These are phyloP conservation scores for Fusarium sulawesiense DNA, from an alignment of 2,329 filamentous ascomycete genomes.

Conservation along the genomic window DNA sequence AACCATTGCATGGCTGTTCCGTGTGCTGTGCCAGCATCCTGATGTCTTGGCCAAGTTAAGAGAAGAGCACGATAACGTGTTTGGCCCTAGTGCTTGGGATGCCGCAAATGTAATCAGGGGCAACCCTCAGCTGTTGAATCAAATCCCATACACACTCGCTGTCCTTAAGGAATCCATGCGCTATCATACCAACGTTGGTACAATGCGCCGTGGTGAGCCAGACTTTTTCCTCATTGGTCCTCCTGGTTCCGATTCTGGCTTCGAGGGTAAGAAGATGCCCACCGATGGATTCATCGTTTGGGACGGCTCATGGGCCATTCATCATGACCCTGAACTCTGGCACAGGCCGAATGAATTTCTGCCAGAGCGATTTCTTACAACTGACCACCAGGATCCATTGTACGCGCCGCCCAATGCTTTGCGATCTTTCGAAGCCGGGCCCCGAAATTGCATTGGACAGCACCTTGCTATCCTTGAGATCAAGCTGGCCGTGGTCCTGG, in stretches of 20 bases:
- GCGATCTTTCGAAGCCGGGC: constrained; percentile 65
- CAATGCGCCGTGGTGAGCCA: constrained; percentile 28
- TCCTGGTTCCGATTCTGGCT: constrained; percentile 16
- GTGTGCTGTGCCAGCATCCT: constrained; percentile 48
- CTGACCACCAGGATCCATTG: constrained; percentile 26
- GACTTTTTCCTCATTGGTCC: constrained; percentile 46
- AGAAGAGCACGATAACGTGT: constrained; percentile 52
- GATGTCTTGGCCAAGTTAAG: constrained; percentile 47
- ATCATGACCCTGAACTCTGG: constrained; percentile 31
- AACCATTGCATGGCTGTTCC: constrained; percentile 51
- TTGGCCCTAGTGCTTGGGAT: constrained; percentile 46
- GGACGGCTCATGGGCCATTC: constrained; percentile 32
- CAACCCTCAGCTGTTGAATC: constrained; percentile 46
- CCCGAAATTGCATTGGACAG: constrained; percentile 67
- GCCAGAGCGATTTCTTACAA: constrained; percentile 37
- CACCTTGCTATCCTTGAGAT: constrained; percentile 60
- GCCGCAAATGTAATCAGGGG: constrained; percentile 31
- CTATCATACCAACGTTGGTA: constrained; percentile 44
- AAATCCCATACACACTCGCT: constrained; percentile 52
- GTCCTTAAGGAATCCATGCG: constrained; percentile 54
- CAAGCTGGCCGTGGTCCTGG: constrained; percentile 21
- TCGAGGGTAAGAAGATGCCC: constrained; percentile 39
- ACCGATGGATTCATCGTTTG: constrained; percentile 45
- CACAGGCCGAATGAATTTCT: constrained; percentile 29
- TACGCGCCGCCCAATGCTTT: constrained; percentile 55